A percentile compares a stretch with the other conserved stretches of the same genome.
Conservation (phyloP, 495 filamentous ascomycete species). For the Pyrenula aspistea region DNA sequence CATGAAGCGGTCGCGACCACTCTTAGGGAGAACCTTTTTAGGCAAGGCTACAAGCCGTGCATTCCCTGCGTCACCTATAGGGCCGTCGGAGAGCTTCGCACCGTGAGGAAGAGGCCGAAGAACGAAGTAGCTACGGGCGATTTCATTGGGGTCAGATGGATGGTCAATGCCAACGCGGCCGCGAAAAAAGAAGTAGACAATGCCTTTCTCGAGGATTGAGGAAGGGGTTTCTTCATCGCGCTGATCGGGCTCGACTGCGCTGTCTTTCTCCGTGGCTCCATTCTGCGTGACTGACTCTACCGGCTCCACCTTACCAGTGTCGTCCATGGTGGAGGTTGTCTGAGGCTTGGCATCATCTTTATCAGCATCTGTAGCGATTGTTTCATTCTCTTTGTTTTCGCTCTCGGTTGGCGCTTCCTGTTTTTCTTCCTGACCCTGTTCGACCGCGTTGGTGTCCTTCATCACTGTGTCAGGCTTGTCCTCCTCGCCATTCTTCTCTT, state of each 20-base stretch:
- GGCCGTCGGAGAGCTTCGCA: conserved; percentile 48
- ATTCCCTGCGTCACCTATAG: conserved; percentile 50
- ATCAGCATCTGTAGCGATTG: neutral
- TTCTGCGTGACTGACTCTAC: neutral
- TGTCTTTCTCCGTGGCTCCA: neutral
- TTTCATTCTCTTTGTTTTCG: neutral
- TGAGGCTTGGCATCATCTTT: neutral
- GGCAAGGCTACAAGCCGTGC: conserved; percentile 68
- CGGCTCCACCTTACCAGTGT: neutral
- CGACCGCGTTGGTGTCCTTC: neutral
- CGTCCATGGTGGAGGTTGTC: neutral
- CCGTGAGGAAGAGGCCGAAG: conserved; percentile 64
- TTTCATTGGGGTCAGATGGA: conserved; percentile 55
- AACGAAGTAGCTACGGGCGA: conserved; percentile 72
- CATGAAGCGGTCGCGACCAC: conserved; percentile 61
- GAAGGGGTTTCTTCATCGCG: conserved; percentile 49
- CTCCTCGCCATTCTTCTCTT: neutral
- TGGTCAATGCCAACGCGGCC: conserved; percentile 63
- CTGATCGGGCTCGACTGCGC: conserved; percentile 7
- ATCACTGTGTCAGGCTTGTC: neutral
- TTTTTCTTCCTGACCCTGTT: too few species aligned
- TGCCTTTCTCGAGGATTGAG: conserved; percentile 79
- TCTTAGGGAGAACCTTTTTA: conserved; percentile 77
- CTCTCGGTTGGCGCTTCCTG: too few species aligned
- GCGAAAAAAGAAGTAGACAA: conserved; percentile 91